A percentile compares a stretch with the other conserved stretches of the same genome.
These are phyloP conservation scores for Neofusicoccum sp. DNA, from an alignment of 2,329 filamentous ascomycete genomes.

Conservation along the genomic window DNA sequence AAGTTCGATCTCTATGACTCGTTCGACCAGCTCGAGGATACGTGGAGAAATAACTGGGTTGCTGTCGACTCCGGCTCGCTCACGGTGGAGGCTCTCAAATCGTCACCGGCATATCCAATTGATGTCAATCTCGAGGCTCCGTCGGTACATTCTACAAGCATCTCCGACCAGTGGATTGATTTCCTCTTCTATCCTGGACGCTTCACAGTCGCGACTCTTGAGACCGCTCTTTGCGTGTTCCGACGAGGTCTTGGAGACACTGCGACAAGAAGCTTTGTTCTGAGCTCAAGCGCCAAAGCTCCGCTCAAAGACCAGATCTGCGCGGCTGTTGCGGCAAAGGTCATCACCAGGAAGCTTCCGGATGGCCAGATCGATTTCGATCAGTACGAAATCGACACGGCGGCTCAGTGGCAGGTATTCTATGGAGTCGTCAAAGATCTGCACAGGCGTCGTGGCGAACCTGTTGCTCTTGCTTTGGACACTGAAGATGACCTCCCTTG, in stretches of 20 bases:
- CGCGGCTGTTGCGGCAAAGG: slow-evolving; percentile 67
- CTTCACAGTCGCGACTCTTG: slow-evolving; percentile 75
- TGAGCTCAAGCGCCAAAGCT: slow-evolving; percentile 38
- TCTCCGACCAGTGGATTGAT: slow-evolving; percentile 75
- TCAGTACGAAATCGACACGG: slow-evolving; percentile 69
- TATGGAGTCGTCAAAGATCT: slow-evolving; percentile 83
- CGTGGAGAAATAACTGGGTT: slow-evolving; percentile 62
- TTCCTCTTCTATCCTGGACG: slow-evolving; percentile 80
- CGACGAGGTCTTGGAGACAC: slow-evolving; percentile 54
- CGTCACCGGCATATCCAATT: slow-evolving; percentile 38
- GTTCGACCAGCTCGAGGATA: slow-evolving; percentile 59
- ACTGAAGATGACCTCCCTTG: slow-evolving; percentile 69
- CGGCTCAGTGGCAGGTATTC: slow-evolving; percentile 85
- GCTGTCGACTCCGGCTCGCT: slow-evolving; percentile 43
- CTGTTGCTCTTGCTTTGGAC: slow-evolving; percentile 75
- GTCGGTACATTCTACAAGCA: slow-evolving; percentile 49
- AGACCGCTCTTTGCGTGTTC: slow-evolving; percentile 80
- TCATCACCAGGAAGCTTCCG: slow-evolving; percentile 60
- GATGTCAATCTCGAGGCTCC: slow-evolving; percentile 31
- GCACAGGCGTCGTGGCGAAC: slow-evolving; percentile 81
- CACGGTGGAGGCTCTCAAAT: slow-evolving; percentile 41
- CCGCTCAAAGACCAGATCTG: slow-evolving; percentile 75
- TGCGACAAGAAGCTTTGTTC: slow-evolving; percentile 1
- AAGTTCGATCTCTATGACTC: slow-evolving; percentile 68
- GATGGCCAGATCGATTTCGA: slow-evolving; percentile 71